Conservation (phyloP, 805 yeast genomes). For the Zygosaccharomyces gambellarensis region DNA sequence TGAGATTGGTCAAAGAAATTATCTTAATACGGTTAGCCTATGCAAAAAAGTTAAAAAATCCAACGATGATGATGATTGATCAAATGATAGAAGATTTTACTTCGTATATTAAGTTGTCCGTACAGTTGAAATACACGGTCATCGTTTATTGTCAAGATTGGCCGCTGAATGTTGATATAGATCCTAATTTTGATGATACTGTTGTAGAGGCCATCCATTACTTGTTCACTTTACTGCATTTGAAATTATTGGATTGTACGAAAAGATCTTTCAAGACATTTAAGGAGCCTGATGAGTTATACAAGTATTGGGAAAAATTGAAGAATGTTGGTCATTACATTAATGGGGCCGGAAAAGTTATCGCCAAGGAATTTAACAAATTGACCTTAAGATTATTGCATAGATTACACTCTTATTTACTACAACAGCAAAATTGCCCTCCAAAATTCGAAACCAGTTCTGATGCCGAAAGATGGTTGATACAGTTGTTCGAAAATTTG, state of each 20-base stretch:
- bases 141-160: slow-evolving; percentile 58
- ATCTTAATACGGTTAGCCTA: slow-evolving; percentile 68
- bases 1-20: slow-evolving; percentile 72
- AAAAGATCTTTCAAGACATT: slow-evolving; percentile 71
- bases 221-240: slow-evolving; percentile 63
- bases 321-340: slow-evolving; percentile 72
- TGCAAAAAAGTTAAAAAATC: slow-evolving; percentile 73
- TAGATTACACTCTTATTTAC: slow-evolving; percentile 64
- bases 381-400: slow-evolving; percentile 64
- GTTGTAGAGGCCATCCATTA: slow-evolving; percentile 70
- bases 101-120: slow-evolving; percentile 67
- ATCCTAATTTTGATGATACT: slow-evolving; percentile 58
- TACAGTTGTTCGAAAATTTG: slow-evolving; percentile 61
- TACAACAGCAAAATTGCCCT: slow-evolving; percentile 66
- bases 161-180: slow-evolving; percentile 63
- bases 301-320: slow-evolving; percentile 73
- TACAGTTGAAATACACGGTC: slow-evolving; percentile 66
- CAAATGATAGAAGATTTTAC: slow-evolving; percentile 85
- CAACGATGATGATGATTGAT: slow-evolving; percentile 94
- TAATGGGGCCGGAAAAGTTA: slow-evolving; percentile 73
- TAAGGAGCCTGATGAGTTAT: slow-evolving; percentile 87
- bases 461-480: slow-evolving; percentile 59
- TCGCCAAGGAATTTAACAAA: slow-evolving; percentile 69
- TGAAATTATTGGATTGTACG: slow-evolving; percentile 75
- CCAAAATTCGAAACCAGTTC: slow-evolving; percentile 37